phyloP scores from a whole-genome alignment of 495 filamentous ascomycete species.

The Neurospora pannonica region DNA sequence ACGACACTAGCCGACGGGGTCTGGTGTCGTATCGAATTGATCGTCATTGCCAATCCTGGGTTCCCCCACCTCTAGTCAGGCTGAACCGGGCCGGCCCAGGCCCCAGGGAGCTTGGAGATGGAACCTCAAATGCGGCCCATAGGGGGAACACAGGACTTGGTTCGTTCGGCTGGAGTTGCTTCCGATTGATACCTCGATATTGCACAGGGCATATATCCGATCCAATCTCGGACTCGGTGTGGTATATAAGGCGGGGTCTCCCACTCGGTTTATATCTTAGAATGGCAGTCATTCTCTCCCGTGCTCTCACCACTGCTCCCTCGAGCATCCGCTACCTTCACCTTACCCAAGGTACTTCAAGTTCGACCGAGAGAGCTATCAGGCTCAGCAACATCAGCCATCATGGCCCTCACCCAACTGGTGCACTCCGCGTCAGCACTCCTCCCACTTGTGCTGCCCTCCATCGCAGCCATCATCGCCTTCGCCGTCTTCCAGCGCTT shows the following conservation, averaged over 20 bases:
- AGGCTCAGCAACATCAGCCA: not conserved
- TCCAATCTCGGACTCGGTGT: not conserved
- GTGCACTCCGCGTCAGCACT: slow-evolving; percentile 9
- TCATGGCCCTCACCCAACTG: slow-evolving; percentile 9
- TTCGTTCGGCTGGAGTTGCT: not conserved
- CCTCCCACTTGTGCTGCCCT: slow-evolving; percentile 18
- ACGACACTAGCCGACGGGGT: not conserved
- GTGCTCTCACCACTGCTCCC: not conserved
- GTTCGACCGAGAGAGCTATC: not conserved
- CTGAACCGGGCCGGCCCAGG: not conserved
- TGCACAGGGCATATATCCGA: not conserved
- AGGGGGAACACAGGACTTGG: not conserved
- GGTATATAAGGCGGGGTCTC: not conserved
- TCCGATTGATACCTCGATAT: not conserved
- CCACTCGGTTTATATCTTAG: not conserved
- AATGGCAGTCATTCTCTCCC: not conserved
- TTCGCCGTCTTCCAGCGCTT: slow-evolving; percentile 17
- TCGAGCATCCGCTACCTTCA: not conserved
- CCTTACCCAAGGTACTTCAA: not conserved
- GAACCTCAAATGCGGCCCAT: not conserved
- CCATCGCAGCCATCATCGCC: slow-evolving; percentile 12
- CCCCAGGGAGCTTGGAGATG: not conserved
- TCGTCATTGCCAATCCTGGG: not conserved
- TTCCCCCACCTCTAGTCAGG: not conserved
- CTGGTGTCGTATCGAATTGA: not conserved